Evolutionary conservation across 768 basidiomycete genomes (phyloP), one percentile per base, ranked within the genome.

Genomic region (Boletellus sp.): DNA sequence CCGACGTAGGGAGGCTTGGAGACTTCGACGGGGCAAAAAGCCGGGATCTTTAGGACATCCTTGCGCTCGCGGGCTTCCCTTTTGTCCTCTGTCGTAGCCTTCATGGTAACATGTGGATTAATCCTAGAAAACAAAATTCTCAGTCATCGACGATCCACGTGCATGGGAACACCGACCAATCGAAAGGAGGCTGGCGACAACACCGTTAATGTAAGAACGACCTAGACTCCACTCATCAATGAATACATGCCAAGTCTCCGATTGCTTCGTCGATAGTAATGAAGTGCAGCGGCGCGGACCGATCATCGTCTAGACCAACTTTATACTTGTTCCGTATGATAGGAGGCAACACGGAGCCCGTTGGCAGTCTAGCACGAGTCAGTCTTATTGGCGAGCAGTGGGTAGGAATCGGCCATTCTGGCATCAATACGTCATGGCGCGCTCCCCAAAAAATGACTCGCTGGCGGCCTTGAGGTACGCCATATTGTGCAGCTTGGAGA

Each of bases 391-490:
- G 60, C 63, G 80, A 48, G 70, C 75, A 64, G 60, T 88, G 82
- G 1, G 79, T 77, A 0, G 87, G 87, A 16, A 81, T 59, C 0
- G 87, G 87, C 57, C 81, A 84, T 10, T 77, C 67, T 0, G 87
- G 87, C 15, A 87, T 62, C 17, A 73, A 60, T 2, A 79, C 46
- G 24, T 81, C 84, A 8, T 76, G 75, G 45, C 74, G 79, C 5
- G 85, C 81, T 22, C 77, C 85, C 73, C 77, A 78, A 61, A 90
- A 82, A 39, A 90, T 85, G 12, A 89, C 75, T 16, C 88, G 74
- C 23, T 72, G 68, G 9, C 88, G 79, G 40, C 74, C 71, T 68
- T 90, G 88, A 16, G 88, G 86, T 19, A 78, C 76, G 23, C 88
- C 88, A 64, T 88, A 88, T 32, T 82, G 80, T 0, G 75, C 80